Evolutionary conservation across 257 asterid genomes (phyloP).

Genomic region (Lycium barbarum): DNA sequence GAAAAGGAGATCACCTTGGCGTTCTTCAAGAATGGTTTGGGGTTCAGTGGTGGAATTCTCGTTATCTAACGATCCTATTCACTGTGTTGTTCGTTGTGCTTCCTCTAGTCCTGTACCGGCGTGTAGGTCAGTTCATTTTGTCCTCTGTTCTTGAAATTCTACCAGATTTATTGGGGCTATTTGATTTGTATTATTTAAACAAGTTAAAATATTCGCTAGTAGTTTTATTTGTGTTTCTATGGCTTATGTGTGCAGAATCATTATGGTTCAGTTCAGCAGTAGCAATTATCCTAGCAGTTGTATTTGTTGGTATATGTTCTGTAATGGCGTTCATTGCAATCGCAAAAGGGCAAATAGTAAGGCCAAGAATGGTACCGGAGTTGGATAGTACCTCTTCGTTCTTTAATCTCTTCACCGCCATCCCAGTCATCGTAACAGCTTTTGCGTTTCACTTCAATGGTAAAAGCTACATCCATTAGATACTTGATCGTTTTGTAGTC

Average conservation of each 20-base stretch:
- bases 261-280: constrained; percentile 80
- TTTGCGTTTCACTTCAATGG: constrained; percentile 31
- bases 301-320: constrained; percentile 85
- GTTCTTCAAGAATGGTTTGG: constrained; percentile 95
- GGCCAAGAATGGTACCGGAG: constrained; percentile 23
- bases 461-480: not conserved
- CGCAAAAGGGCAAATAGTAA: constrained; percentile 17
- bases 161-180: not conserved
- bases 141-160: not conserved
- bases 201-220: not conserved
- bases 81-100: constrained; percentile 65
- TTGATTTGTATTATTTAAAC: not conserved
- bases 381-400: not conserved
- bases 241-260: constrained; percentile 62
- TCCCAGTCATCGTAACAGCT: constrained; percentile 78
- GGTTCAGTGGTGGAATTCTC: constrained; percentile 88
- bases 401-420: constrained; percentile 22
- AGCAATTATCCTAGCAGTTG: constrained; percentile 46
- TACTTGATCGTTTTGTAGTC: not conserved
- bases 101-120: constrained; percentile 78
- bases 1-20: constrained; percentile 82
- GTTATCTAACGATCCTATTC: constrained; percentile 68
- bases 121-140: constrained; percentile 64
- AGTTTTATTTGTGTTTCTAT: not conserved
- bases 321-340: constrained; percentile 60